Percentiles rank a stretch among this genome's conserved stretches.
Evolutionary conservation across 352 stramenopile genomes (phyloP).

Genomic region (Blastocystis sp.): DNA sequence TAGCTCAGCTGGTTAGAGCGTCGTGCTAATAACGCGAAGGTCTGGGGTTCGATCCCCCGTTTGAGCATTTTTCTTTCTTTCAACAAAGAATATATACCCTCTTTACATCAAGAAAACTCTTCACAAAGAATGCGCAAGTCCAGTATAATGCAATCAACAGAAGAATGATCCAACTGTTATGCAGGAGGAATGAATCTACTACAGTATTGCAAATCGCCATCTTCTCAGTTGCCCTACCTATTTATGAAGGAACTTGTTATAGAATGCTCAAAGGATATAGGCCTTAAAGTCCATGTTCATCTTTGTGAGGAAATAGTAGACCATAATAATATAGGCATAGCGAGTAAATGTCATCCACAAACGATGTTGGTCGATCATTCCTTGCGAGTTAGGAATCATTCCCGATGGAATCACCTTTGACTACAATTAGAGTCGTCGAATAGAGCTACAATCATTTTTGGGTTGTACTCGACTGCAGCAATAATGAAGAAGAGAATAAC

Average conservation of each 20-base stretch:
- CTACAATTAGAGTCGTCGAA: neutral
- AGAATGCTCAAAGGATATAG: constrained; percentile 27
- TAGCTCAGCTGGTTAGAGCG: constrained; percentile 62
- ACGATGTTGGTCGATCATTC: constrained; percentile 44
- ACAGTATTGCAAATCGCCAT: neutral
- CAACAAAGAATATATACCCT: neutral
- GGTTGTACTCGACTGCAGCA: constrained; percentile 33
- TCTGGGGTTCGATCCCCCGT: constrained; percentile 56
- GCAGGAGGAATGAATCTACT: neutral
- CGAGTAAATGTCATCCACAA: constrained; percentile 5
- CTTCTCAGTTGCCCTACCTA: neutral
- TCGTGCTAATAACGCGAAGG: constrained; percentile 62
- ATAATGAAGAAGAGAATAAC: constrained; percentile 16
- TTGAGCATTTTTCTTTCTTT: constrained; percentile 54
- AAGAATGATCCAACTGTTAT: neutral
- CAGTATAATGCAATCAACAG: neutral
- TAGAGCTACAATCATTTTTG: neutral
- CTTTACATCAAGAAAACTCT: constrained; percentile 32
- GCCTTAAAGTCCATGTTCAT: neutral
- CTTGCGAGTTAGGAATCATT: constrained; percentile 20
- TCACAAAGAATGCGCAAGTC: constrained; percentile 32
- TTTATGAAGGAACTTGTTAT: neutral
- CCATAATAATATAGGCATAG: neutral
- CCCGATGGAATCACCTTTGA: neutral
- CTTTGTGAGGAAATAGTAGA: constrained; percentile 2